Conservation (phyloP, 1,284 basidiomycete genomes). For the Sanghuangporus sanghuang region DNA sequence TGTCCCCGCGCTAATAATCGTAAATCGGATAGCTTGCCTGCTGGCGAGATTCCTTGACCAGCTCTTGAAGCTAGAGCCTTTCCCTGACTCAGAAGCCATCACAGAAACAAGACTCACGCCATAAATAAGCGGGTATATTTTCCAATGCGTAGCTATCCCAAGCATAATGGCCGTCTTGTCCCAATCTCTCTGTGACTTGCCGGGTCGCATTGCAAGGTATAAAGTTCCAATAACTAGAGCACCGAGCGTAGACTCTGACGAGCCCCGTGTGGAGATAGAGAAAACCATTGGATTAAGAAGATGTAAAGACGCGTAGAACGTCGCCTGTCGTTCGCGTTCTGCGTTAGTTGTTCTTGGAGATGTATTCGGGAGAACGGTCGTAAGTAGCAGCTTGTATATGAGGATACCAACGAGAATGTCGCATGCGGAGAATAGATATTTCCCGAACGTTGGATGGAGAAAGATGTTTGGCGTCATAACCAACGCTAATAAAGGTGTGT, state of each 20-base stretch:
- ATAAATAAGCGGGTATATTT: slow-evolving; percentile 94
- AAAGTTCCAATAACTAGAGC: slow-evolving; percentile 76
- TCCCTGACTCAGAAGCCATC: slow-evolving; percentile 37
- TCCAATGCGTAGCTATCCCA: slow-evolving; percentile 86
- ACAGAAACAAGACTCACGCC: slow-evolving; percentile 71
- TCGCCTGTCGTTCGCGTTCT: slow-evolving; percentile 31
- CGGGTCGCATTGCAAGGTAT: slow-evolving; percentile 46
- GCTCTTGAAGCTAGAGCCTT: slow-evolving; percentile 17
- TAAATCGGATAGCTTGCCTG: slow-evolving; percentile 61
- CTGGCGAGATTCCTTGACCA: slow-evolving; percentile 43
- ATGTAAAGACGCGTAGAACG: slow-evolving; percentile 57
- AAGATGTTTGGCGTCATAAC: slow-evolving; percentile 78
- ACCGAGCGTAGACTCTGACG: slow-evolving; percentile 86
- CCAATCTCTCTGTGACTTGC: slow-evolving; percentile 34
- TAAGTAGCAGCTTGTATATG: slow-evolving; percentile 65
- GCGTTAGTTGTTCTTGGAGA: neutral
- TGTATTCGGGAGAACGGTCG: slow-evolving; percentile 33
- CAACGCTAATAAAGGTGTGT: slow-evolving; percentile 89
- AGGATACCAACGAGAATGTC: slow-evolving; percentile 81
- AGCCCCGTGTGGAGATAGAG: slow-evolving; percentile 94
- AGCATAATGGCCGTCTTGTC: slow-evolving; percentile 62
- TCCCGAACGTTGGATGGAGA: slow-evolving; percentile 82
- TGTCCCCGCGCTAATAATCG: slow-evolving; percentile 57
- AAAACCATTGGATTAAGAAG: slow-evolving; percentile 93
- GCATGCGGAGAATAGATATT: slow-evolving; percentile 83